Base-by-base conservation (phyloP, 2,329 filamentous ascomycete genomes). In the Beauveria sp. region DNA sequence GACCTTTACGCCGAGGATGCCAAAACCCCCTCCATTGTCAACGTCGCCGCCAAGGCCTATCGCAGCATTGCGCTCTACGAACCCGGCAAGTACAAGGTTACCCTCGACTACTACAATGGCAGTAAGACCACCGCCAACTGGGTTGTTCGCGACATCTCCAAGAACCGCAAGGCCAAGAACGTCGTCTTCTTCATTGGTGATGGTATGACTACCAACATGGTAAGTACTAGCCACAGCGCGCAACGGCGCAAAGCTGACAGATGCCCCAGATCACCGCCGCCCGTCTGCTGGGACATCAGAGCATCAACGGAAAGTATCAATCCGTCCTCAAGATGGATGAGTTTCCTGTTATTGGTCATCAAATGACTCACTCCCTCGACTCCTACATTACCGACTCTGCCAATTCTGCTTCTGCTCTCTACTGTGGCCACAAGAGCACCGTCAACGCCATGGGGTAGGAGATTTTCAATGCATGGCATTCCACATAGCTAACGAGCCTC, bases 361-460 rank as follows among this genome's bases (percentile, higher is more conserved):
- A 93, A 75, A 93, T 95, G 87, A 93, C 90, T 12, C 90, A 93
- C 75, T 93, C 89, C 1, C 85, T 95, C 70, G 90, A 93, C 76
- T 86, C 81, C 55, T 93, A 90, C 79, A 93, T 95, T 71, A 95
- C 90, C 43, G 90, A 95, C 73, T 91, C 87, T 63, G 91, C 91
- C 74, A 95, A 95, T 76, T 91, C 88, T 5, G 90, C 90, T 4
- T 90, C 88, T 49, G 89, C 90, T 18, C 79, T 95, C 20, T 95
- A 93, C 77, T 86, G 84, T 26, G 91, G 91, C 40, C 90, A 95
- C 78, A 95, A 95, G 81, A 88, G 85, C 69, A 89, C 86, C 0
- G 90, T 93, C 66, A 93, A 95, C 69, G 88, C 89, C 30, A 83
- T 95, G 74, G 89, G 88, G 73, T 87, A 67, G 67, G 72, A 9